Evolutionary conservation across 192 early-diverging fungal species (phyloP).

Genomic region (Haplosporangium gracile): DNA sequence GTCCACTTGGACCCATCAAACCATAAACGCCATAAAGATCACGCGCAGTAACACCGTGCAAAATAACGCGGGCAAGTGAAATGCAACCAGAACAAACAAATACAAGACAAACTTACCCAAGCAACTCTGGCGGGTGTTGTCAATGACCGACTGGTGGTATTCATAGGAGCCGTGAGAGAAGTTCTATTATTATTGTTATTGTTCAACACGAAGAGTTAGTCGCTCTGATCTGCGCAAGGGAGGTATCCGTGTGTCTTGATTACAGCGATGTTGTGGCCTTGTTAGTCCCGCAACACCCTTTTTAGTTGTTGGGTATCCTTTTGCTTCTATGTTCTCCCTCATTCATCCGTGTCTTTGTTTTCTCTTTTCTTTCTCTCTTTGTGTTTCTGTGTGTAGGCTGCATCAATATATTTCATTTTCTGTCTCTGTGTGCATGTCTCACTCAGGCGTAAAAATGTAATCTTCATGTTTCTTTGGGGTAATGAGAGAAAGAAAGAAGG

Average conservation of each 20-base stretch:
- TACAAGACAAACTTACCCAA: constrained; percentile 55
- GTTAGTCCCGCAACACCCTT: background rate
- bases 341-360: background rate
- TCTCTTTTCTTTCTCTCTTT: background rate
- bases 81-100: background rate
- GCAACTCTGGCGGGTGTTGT: constrained; percentile 63
- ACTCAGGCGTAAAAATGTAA: background rate
- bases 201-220: background rate
- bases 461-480: background rate
- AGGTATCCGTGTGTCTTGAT: background rate
- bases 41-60: background rate
- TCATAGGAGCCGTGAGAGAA: constrained; percentile 74
- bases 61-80: constrained; percentile 28
- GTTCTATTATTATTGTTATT: constrained; percentile 28
- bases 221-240: background rate
- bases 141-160: constrained; percentile 74
- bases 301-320: background rate
- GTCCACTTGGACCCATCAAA: background rate
- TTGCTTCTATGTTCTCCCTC: background rate
- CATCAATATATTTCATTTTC: constrained; percentile 7
- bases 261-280: background rate
- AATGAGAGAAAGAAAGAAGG: too few relatives aligned
- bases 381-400: background rate
- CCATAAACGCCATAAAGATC: background rate
- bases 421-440: constrained; percentile 4